A percentile compares a stretch with the other conserved stretches of the same genome.
Conservation (phyloP, 1,284 basidiomycete genomes). For the Ustilago trichophora region DNA sequence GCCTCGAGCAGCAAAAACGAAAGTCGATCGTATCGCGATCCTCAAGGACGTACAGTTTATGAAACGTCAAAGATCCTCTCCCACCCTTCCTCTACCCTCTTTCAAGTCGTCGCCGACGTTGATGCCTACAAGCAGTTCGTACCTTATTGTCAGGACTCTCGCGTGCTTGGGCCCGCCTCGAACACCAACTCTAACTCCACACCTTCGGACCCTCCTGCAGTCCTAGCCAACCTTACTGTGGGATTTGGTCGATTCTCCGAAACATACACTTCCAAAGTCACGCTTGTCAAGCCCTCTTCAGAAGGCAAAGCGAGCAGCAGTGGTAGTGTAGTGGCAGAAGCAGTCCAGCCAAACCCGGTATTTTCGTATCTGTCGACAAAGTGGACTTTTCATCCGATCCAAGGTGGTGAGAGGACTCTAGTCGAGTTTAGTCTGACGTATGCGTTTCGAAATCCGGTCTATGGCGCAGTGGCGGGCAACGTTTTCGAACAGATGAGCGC, state of each 20-base stretch:
- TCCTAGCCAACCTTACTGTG: conserved; percentile 82
- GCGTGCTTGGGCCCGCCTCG: conserved; percentile 70
- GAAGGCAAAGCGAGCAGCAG: conserved; percentile 70
- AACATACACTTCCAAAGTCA: conserved; percentile 85
- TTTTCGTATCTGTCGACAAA: conserved; percentile 85
- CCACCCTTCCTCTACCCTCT: conserved; percentile 73
- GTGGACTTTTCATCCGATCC: conserved; percentile 68
- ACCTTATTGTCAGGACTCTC: conserved; percentile 85
- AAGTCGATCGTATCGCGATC: conserved; percentile 27
- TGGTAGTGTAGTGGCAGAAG: conserved; percentile 32
- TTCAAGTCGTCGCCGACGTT: conserved; percentile 86
- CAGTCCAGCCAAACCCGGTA: conserved; percentile 71
- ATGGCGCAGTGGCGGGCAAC: conserved; percentile 80
- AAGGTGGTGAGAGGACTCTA: conserved; percentile 9
- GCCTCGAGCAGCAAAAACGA: neutral
- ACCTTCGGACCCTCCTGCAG: neutral
- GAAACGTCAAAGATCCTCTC: conserved; percentile 25
- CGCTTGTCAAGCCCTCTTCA: conserved; percentile 75
- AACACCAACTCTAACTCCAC: neutral
- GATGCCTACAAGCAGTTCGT: conserved; percentile 85
- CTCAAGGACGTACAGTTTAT: conserved; percentile 31
- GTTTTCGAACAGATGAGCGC: conserved; percentile 87
- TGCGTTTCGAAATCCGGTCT: conserved; percentile 85
- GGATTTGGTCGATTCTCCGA: conserved; percentile 88
- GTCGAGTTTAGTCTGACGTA: conserved; percentile 73